Base-by-base conservation (phyloP, 2,329 filamentous ascomycete species). In the Cyphellophora attinorum region DNA sequence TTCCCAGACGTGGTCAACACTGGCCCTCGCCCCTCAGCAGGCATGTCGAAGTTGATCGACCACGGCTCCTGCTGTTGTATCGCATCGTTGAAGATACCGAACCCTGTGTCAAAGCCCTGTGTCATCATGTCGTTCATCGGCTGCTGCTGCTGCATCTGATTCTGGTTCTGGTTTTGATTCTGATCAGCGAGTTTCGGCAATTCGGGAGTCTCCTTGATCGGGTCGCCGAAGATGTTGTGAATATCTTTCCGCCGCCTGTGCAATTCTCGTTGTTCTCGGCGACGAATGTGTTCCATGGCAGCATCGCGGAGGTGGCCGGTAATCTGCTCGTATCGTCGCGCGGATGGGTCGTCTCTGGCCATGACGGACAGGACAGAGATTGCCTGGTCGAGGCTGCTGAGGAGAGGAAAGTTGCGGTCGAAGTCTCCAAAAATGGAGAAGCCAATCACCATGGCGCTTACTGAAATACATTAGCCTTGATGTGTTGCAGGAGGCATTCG, bases 151-250 rank as follows among this genome's bases (percentile, higher is more conserved):
- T 13, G n/a, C 27, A 29, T 29, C 6, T 15, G 6, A 19, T 27
- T 25, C 11, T 39, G 29, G 32, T 19, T 33, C 10, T 35, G 40
- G 10, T 38, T 38, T 16, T 41, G 40, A 18, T 29, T 34, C 8
- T 38, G 40, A 12, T 35, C 40, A 17, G 15, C 34, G 8, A 38
- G 8, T 29, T 30, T 31, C 5, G 35, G 33, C 4, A 37, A 36
- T 15, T 19, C 37, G 25, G n/a, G n/a, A n/a, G 29, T 34, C 32
- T 46, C 42, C 27, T 46, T 44, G 34, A 46, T 40, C n/a, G 43
- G 37, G 33, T 49, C 41, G n/a, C 58, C 58, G 34, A 61, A 61
- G n/a, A 61, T 55, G 41, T 59, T 58, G 35, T 59, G 57, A 25
- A 61, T 58, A 38, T 61, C 57, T 42, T 49, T 52, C 35, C 58